Base-by-base conservation (phyloP, 1,284 basidiomycete species). In the Sphagnurus paluster region DNA sequence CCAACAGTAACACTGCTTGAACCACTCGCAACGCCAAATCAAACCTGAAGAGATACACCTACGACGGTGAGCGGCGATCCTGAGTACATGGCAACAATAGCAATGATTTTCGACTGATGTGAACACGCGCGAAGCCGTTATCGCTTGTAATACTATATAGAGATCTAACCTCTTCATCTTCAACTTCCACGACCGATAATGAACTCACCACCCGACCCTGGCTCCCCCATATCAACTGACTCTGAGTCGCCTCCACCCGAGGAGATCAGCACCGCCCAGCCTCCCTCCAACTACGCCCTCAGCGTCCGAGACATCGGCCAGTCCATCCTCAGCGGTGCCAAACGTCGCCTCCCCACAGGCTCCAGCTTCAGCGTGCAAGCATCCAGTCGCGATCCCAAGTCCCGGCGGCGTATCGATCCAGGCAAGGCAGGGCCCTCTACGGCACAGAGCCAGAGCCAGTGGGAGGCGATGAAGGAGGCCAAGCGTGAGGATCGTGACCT, bases 401-500 rank as follows among this genome's bases (percentile, higher is more conserved):
- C 66, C 6, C 57, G 72, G 35, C 65, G 67, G 32, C 60, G 67
- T 23, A 69, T 66, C n/a, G 71, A 72, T 47, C 53, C 59, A 24
- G 51, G 57, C 20, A 62, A 64, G 44, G 48, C n/a, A 40, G 49
- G 42, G 42, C 48, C 16, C 53, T 56, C 53, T 47, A 48, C 37
- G 34, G 48, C 24, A 8, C n/a, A n/a, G n/a, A 46, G 44, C 17
- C 45, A 32, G 19, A 39, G 50, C 20, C 54, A 54, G 21, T 42
- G 58, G 46, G 62, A 65, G 25, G 58, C 60, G 34, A 41, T 48
- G 24, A 59, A 63, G 36, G 60, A 61, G 38, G 61, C 61, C 37
- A 70, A 65, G 57, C 66, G 65, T 43, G 70, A 71, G 25, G 71
- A 72, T 48, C 68, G 70, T 19, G 72, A 63, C 38, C 48, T 71